Base-by-base conservation (phyloP, 1,284 basidiomycete species). In the Moesziomyces parantarcticus region DNA sequence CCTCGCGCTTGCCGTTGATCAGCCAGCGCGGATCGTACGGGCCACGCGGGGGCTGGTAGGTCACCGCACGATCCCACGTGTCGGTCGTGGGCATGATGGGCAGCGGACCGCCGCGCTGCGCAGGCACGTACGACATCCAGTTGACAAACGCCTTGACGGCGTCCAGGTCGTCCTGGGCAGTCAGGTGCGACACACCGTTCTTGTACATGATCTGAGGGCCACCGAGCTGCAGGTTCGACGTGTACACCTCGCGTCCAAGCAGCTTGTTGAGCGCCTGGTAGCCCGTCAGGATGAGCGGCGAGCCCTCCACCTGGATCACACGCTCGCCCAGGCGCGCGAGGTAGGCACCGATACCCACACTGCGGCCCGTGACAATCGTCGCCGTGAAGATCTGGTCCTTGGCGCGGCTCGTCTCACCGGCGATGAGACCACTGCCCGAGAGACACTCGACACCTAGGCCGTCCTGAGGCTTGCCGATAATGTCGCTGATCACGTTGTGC, bases 321-420 rank as follows among this genome's bases (percentile, higher is more conserved):
- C 97, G 92, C 87, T 99, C 93, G 79, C 97, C 97, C 42, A 99
- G 89, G 79, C 97, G 94, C 59, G 99, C 95, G 59, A 99, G 92
- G 86, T 99, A 99, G 40, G 97, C 97, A 83, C 97, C 97, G 80
- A 99, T 99, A 86, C 97, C 97, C 77, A 99, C 97, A 6, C 95
- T 98, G 58, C 97, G 93, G 76, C 95, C 97, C 44, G 95, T 97
- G 78, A 99, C 96, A 80, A 99, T 90, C 21, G 97, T 99, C 84
- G 98, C 95, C 52, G 97, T 99, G 88, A 99, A 99, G 84, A 99
- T 97, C 84, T 98, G 94, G 80, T 99, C 94, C 85, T 97, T 97
- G 0, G 97, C 97, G 44, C 97, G 90, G 48, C 95, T 97, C 0
- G 97, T 99, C 86, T 97, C 97, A 69, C 97, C 97, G 42, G 97